A percentile compares a stretch with the other conserved stretches of the same genome.
Evolutionary conservation across 305 asterid species (phyloP).

Genomic region (Fraxinus baroniana): DNA sequence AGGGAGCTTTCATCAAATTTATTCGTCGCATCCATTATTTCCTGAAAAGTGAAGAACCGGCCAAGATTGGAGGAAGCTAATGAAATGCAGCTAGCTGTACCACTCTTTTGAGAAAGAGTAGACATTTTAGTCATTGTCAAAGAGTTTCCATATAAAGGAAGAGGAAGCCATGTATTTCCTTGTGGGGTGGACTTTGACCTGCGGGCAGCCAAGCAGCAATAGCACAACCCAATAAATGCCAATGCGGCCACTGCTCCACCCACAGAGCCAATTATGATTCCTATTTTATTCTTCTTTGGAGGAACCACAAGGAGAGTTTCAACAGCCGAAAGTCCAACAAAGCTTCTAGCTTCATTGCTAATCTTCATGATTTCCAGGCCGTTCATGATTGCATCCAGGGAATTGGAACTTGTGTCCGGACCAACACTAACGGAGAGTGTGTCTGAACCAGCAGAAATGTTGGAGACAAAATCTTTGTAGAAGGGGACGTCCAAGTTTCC

Average conservation of each 20-base stretch:
- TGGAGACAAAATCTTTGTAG: slow-evolving; percentile 64
- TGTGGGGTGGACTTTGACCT: slow-evolving; percentile 61
- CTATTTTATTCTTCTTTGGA: slow-evolving; percentile 43
- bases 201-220: slow-evolving; percentile 55
- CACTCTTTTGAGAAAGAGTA: slow-evolving; percentile 82
- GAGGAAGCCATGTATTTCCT: slow-evolving; percentile 83
- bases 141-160: slow-evolving; percentile 89
- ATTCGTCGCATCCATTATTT: slow-evolving; percentile 86
- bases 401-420: slow-evolving; percentile 59
- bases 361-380: slow-evolving; percentile 95
- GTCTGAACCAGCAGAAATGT: slow-evolving; percentile 44
- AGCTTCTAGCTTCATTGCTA: slow-evolving; percentile 84
- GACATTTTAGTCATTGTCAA: slow-evolving; percentile 80
- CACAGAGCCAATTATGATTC: slow-evolving; percentile 52
- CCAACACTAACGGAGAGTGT: slow-evolving; percentile 81
- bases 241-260: slow-evolving; percentile 56
- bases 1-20: slow-evolving; percentile 81
- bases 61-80: slow-evolving; percentile 75
- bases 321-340: slow-evolving; percentile 68
- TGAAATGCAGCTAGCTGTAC: slow-evolving; percentile 91
- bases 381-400: slow-evolving; percentile 73
- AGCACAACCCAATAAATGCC: slow-evolving; percentile 56
- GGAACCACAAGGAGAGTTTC: slow-evolving; percentile 50
- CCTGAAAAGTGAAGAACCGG: slow-evolving; percentile 80
- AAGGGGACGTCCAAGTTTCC: slow-evolving; percentile 75